Evolutionary conservation across 78 protist genomes (phyloP).

Genomic region (Dictyostelium purpureum): DNA sequence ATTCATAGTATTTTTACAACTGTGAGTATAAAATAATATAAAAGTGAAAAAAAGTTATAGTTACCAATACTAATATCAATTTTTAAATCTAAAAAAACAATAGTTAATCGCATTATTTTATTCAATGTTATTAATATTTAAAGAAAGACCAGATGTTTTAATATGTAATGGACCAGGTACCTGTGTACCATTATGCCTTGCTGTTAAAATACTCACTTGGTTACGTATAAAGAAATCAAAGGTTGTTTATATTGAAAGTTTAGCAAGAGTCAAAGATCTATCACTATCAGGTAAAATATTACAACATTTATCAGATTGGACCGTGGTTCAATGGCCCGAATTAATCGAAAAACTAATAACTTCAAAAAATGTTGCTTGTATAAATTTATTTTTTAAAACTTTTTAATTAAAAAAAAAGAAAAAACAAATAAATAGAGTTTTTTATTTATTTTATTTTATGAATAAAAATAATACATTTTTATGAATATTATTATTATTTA

Average conservation of each 20-base stretch:
- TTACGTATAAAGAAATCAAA: constrained; percentile 14
- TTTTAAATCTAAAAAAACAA: not conserved
- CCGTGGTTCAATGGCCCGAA: constrained; percentile 82
- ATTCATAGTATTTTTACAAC: constrained; percentile 77
- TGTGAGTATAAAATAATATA: not conserved
- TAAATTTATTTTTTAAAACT: constrained; percentile 51
- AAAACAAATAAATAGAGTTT: not conserved
- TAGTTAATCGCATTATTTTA: constrained; percentile 64
- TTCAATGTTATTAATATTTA: constrained; percentile 49
- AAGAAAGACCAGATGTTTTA: constrained; percentile 53
- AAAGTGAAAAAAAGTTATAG: not conserved
- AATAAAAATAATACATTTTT: too few species aligned
- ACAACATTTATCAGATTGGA: constrained; percentile 56
- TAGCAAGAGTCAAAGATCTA: constrained; percentile 73
- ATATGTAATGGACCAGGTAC: constrained; percentile 90
- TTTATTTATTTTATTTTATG: not conserved
- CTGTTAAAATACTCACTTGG: constrained; percentile 43
- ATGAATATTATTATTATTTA: too few species aligned
- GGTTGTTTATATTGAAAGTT: constrained; percentile 83
- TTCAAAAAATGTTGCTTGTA: constrained; percentile 12
- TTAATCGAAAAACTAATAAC: not conserved
- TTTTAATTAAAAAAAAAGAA: not conserved
- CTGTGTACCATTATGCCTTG: constrained; percentile 78
- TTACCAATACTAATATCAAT: not conserved
- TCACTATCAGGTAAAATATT: constrained; percentile 82